Percentiles rank a stretch among this genome's conserved stretches.
These are phyloP conservation scores for Elsinoe ampelina DNA, from an alignment of 2,329 filamentous ascomycete genomes.

Conservation along the genomic window DNA sequence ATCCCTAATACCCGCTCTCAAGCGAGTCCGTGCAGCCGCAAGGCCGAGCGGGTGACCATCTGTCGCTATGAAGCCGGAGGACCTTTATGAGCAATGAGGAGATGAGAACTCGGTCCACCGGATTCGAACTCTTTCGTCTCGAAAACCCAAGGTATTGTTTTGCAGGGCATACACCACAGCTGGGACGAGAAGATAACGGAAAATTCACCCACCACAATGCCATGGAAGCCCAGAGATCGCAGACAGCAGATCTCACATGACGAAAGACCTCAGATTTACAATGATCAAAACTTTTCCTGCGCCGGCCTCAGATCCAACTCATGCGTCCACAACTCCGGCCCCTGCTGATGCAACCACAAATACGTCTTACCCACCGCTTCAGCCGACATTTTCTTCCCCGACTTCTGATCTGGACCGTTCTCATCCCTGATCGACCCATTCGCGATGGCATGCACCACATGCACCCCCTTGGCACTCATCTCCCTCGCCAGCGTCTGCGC, in stretches of 20 bases:
- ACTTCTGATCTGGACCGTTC: constrained; percentile 38
- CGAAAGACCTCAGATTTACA: not conserved
- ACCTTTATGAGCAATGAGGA: no score
- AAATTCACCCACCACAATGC: no score
- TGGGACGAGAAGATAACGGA: no score
- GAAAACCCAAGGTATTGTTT: no score
- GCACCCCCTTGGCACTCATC: constrained; percentile 47
- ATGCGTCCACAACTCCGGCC: constrained; percentile 44
- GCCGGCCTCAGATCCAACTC: constrained; percentile 44
- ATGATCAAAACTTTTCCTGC: constrained; percentile 38
- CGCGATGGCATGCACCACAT: constrained; percentile 51
- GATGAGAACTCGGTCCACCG: no score
- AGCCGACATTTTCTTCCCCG: constrained; percentile 48
- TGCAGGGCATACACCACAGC: no score
- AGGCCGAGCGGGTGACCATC: no score
- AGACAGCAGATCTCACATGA: not conserved
- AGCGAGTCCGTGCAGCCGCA: no score
- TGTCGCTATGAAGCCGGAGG: no score
- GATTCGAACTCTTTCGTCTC: no score
- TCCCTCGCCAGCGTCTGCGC: constrained; percentile 49
- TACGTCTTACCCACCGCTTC: constrained; percentile 51
- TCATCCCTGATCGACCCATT: constrained; percentile 48
- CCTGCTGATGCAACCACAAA: constrained; percentile 42
- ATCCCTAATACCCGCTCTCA: no score
- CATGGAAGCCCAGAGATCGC: no score